phyloP scores from a whole-genome alignment of 441 rosid genomes.

The Populus hybrid region DNA sequence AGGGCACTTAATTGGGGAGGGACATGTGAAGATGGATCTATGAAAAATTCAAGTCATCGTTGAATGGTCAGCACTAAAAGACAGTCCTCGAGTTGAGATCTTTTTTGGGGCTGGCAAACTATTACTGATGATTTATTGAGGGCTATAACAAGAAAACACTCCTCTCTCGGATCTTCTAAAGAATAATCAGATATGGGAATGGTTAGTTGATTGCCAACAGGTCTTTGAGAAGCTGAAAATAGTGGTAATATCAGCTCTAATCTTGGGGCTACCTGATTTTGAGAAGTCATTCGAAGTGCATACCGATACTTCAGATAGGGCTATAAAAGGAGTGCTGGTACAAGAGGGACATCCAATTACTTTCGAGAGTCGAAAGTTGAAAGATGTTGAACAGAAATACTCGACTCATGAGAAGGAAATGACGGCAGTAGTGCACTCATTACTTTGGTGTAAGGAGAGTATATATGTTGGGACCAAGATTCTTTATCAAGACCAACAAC shows the following conservation, averaged over 20 bases:
- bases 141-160: background rate
- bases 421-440: background rate
- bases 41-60: too few relatives aligned
- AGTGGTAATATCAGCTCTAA: background rate
- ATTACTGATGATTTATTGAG: background rate
- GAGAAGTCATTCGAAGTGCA: too few relatives aligned
- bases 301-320: too few relatives aligned
- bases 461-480: background rate
- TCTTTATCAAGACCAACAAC: too few relatives aligned
- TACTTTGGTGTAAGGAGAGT: background rate
- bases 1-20: too few relatives aligned
- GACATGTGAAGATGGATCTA: too few relatives aligned
- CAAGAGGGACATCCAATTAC: too few relatives aligned
- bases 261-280: too few relatives aligned
- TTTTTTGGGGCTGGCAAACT: background rate
- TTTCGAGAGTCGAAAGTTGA: too few relatives aligned
- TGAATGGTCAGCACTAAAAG: background rate
- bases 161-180: background rate
- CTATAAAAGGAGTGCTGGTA: too few relatives aligned
- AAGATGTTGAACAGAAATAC: background rate
- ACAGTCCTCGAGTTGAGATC: background rate
- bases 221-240: background rate
- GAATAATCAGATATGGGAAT: background rate
- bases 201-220: background rate
- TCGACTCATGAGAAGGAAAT: background rate